phyloP scores from a whole-genome alignment of 2,329 filamentous ascomycete genomes.

The Gnomoniopsis sp. region DNA sequence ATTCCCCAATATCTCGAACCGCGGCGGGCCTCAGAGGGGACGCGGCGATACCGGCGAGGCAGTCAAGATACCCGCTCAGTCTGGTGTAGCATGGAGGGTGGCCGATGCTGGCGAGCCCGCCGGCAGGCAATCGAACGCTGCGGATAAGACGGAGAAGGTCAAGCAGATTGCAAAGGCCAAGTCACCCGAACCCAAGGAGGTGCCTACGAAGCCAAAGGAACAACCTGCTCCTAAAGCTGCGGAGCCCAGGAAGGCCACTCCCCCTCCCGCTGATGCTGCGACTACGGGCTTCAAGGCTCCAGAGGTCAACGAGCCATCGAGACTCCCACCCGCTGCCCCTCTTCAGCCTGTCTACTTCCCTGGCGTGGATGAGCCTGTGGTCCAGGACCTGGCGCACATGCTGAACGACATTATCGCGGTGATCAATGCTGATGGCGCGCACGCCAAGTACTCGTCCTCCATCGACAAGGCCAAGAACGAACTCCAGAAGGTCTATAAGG shows the following conservation, averaged over 20 bases:
- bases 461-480: slow-evolving; percentile 85
- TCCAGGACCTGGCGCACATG: slow-evolving; percentile 91
- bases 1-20: slow-evolving; percentile 55
- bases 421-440: slow-evolving; percentile 80
- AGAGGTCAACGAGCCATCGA: slow-evolving; percentile 64
- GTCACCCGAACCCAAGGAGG: slow-evolving; percentile 25
- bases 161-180: slow-evolving; percentile 27
- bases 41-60: slow-evolving; percentile 59
- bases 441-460: slow-evolving; percentile 71
- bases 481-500: slow-evolving; percentile 70
- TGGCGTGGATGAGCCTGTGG: slow-evolving; percentile 77
- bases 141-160: slow-evolving; percentile 32
- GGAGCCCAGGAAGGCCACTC: slow-evolving; percentile 23
- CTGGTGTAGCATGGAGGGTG: slow-evolving; percentile 78
- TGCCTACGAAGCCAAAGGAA: slow-evolving; percentile 24
- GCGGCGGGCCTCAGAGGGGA: slow-evolving; percentile 45
- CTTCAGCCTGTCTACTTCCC: slow-evolving; percentile 77
- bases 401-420: slow-evolving; percentile 94
- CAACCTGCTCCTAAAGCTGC: slow-evolving; percentile 27
- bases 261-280: slow-evolving; percentile 22
- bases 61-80: slow-evolving; percentile 80
- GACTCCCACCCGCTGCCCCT: slow-evolving; percentile 59
- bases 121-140: slow-evolving; percentile 61
- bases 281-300: slow-evolving; percentile 47
- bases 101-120: slow-evolving; percentile 56